Conservation (phyloP, 2,329 filamentous ascomycete genomes). For the Cryphonectria naterciae region DNA sequence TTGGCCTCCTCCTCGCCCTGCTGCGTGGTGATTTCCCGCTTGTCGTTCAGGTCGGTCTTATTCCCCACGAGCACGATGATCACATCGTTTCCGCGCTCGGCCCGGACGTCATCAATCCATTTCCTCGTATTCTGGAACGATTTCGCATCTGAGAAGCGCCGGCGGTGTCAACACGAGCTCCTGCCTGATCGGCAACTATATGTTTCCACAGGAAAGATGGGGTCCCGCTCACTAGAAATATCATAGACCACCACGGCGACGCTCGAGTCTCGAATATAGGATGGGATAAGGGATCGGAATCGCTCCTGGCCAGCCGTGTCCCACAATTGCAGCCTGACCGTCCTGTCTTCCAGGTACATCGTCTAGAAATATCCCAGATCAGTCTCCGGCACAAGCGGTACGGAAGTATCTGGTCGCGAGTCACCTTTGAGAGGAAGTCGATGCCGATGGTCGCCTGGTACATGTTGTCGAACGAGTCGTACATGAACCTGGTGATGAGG, state of each 20-base stretch:
- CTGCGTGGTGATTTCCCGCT: conserved; percentile 93
- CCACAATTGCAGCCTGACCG: conserved; percentile 96
- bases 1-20: conserved; percentile 98
- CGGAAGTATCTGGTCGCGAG: conserved; percentile 34
- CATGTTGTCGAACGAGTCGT: conserved; percentile 99
- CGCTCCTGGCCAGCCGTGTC: conserved; percentile 97
- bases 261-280: conserved; percentile 96
- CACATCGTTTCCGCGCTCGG: conserved; percentile 95
- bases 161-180: conserved; percentile 8
- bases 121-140: conserved; percentile 98
- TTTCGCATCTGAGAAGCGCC: conserved; percentile 69
- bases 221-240: conserved; percentile 73
- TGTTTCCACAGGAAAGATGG: conserved; percentile 19
- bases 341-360: conserved; percentile 99
- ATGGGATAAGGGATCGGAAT: conserved; percentile 95
- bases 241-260: conserved; percentile 99
- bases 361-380: conserved; percentile 61
- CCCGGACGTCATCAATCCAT: conserved; percentile 98
- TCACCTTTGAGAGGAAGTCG: conserved; percentile 95
- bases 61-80: conserved; percentile 99
- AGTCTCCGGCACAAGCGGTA: not conserved
- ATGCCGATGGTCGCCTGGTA: conserved; percentile 99
- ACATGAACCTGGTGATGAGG: conserved; percentile 99
- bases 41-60: conserved; percentile 98
- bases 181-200: not conserved